Conservation (phyloP, 176 grass and related monocot species). For the Guadua angustifolia region DNA sequence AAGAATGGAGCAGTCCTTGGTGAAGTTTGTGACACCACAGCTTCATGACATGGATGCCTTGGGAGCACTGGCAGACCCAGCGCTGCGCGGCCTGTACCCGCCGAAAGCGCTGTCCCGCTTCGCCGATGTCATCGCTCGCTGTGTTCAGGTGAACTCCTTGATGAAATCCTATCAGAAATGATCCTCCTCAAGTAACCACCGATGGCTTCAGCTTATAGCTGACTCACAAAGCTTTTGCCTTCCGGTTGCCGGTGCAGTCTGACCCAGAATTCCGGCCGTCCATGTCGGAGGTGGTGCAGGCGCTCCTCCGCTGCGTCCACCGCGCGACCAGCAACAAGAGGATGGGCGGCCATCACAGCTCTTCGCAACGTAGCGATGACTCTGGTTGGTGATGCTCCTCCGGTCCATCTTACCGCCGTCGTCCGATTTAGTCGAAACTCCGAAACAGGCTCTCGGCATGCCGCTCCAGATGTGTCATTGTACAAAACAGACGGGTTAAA, state of each 20-base stretch:
- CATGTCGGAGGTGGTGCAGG: constrained; percentile 82
- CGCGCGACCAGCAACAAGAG: constrained; percentile 60
- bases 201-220: background rate
- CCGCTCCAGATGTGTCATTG: background rate
- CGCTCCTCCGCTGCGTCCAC: constrained; percentile 63
- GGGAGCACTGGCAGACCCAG: constrained; percentile 70
- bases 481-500: constrained; percentile 16
- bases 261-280: constrained; percentile 76
- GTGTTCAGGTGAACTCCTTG: constrained; percentile 63
- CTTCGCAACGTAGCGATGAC: constrained; percentile 61
- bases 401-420: background rate
- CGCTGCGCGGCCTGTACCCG: constrained; percentile 76
- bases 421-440: background rate
- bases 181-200: background rate
- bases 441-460: background rate
- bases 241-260: constrained; percentile 42
- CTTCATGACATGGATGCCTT: constrained; percentile 73
- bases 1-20: constrained; percentile 63
- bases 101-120: constrained; percentile 80
- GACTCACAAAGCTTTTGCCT: background rate
- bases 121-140: constrained; percentile 69
- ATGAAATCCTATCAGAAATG: constrained; percentile 16
- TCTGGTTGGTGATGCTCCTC: constrained; percentile 60
- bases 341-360: constrained; percentile 39
- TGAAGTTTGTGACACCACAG: constrained; percentile 67